A percentile compares a stretch with the other conserved stretches of the same genome.
Evolutionary conservation across 116 monocot species (phyloP).

Genomic region (Trichopus zeylanicus): DNA sequence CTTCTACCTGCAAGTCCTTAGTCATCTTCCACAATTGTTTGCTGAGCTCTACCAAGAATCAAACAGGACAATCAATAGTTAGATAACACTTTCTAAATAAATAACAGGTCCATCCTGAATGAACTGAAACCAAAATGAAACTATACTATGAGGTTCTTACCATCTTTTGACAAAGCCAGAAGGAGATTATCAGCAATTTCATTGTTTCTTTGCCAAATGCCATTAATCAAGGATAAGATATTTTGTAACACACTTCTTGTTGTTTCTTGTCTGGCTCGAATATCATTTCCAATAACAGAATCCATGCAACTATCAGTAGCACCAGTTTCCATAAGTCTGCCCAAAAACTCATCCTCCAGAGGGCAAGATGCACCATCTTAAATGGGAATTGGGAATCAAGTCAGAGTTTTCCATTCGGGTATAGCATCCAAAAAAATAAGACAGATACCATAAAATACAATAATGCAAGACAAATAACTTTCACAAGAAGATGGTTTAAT

Average conservation of each 20-base stretch:
- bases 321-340: conserved; percentile 56
- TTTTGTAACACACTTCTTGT: conserved; percentile 31
- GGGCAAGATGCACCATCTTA: conserved; percentile 47
- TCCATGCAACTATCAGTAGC: conserved; percentile 52
- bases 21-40: conserved; percentile 27
- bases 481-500: not conserved
- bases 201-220: conserved; percentile 37
- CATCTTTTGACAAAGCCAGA: conserved; percentile 33
- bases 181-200: conserved; percentile 16
- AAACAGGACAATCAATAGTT: conserved; percentile 6
- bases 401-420: conserved; percentile 4
- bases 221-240: conserved; percentile 31
- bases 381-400: conserved; percentile 9
- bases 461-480: not conserved
- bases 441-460: not conserved
- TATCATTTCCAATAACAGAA: conserved; percentile 17
- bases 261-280: conserved; percentile 7
- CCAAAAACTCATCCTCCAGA: conserved; percentile 41
- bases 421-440: conserved; percentile 5
- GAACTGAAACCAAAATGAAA: not conserved
- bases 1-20: conserved; percentile 21
- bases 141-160: conserved; percentile 19
- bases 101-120: not conserved
- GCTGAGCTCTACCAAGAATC: conserved; percentile 8
- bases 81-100: not conserved